Percentiles rank a stretch among this genome's conserved stretches.
phyloP scores from a whole-genome alignment of 805 yeast species.

The Alloascoidea africana region DNA sequence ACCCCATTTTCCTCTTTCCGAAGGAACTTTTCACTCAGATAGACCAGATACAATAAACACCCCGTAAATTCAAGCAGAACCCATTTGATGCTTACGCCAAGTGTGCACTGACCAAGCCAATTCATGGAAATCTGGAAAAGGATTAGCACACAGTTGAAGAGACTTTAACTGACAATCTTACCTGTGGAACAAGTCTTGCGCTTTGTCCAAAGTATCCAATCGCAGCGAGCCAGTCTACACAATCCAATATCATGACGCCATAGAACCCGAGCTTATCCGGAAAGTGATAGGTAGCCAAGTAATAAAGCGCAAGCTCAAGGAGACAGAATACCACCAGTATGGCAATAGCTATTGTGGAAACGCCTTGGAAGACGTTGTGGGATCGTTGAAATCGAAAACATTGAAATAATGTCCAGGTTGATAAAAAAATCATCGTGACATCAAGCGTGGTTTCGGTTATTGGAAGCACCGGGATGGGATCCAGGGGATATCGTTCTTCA shows the following conservation, averaged over 20 bases:
- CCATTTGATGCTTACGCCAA: not conserved
- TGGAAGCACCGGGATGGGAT: not conserved
- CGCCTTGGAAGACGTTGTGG: slow-evolving; percentile 1
- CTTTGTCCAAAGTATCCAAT: slow-evolving; percentile 1
- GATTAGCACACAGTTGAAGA: not conserved
- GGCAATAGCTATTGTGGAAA: not conserved
- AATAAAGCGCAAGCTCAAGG: not conserved
- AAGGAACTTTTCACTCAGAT: not conserved
- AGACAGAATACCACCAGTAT: not conserved
- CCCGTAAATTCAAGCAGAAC: not conserved
- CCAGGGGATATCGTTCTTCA: not conserved
- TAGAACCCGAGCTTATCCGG: slow-evolving; percentile 5
- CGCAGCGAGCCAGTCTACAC: not conserved
- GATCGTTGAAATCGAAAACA: not conserved
- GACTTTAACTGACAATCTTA: not conserved
- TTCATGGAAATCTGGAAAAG: not conserved
- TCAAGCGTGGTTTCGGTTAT: not conserved
- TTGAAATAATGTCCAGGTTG: not conserved
- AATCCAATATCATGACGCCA: not conserved
- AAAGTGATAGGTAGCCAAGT: slow-evolving; percentile 2
- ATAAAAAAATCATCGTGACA: not conserved
- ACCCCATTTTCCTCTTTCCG: not conserved
- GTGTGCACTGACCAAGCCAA: not conserved
- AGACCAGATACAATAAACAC: not conserved
- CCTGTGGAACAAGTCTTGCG: not conserved